Evolutionary conservation across 108 stramenopile species (phyloP), one percentile per base, ranked within the genome.

Genomic region (Cyclotella baltica): DNA sequence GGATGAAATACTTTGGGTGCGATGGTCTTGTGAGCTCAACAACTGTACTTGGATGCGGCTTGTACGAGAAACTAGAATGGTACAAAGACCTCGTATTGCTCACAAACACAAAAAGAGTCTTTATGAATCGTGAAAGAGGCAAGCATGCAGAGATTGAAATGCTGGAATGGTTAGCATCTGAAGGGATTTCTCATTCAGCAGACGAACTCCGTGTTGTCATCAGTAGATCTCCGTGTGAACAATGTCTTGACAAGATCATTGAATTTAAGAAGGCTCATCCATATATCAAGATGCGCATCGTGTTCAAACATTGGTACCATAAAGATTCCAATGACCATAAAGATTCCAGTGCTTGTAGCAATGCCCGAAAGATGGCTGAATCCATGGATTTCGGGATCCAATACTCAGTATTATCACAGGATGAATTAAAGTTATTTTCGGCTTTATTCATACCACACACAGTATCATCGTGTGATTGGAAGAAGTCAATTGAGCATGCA

Each of bases 131-230:
- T 27, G 31, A 61, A 34, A 30, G 25, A 61, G 58, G 58, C 19
- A 61, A 61, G 11, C 58, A 61, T 19, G 58, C 58, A 27, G 58
- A 61, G 33, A 61, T 61, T 34, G 58, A 61, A 61, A 61, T 61
- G 58, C 29, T 61, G 8, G 58, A 61, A 30, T 61, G 58, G 58
- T 20, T 61, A 30, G 11, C 5, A 61, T 27, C 23, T 9, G 10
- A 13, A 61, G 20, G 15, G 6, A 9, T 34, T 3, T 18, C 33
- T 11, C 25, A 61, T 20, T 3, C 6, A 30, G 58, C 31, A 20
- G 19, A 19, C 10, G 58, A 61, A 34, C 19, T 61, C 3, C 58
- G 58, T 3, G 20, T 61, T 34, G 29, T 61, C 19, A 34, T 61
- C 58, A 31, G 58, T 19, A 61, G 58, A 61, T 61, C 58, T 20